Conservation (phyloP, 768 basidiomycete species). For the Boletus sensibilis region DNA sequence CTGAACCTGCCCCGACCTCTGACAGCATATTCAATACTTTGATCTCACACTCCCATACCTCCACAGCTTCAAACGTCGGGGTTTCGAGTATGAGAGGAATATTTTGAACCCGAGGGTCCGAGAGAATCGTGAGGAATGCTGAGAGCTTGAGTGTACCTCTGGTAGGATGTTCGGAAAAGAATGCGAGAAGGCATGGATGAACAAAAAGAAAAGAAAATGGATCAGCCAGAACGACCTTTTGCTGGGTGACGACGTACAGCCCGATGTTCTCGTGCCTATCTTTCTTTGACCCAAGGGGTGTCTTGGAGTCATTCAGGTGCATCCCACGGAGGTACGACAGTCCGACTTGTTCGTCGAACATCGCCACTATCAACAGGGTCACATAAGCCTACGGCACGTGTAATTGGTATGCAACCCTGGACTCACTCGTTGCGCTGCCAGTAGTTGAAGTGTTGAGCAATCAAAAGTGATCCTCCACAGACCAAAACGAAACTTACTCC, state of each 20-base stretch:
- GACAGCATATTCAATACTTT: constrained; percentile 52
- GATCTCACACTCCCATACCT: constrained; percentile 76
- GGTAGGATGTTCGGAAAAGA: background rate
- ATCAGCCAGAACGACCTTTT: background rate
- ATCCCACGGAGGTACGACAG: constrained; percentile 73
- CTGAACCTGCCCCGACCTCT: constrained; percentile 3
- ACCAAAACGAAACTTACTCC: constrained; percentile 46
- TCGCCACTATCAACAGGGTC: constrained; percentile 42
- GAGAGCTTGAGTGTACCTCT: constrained; percentile 68
- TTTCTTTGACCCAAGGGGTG: constrained; percentile 56
- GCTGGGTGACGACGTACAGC: constrained; percentile 46
- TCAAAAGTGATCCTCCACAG: background rate
- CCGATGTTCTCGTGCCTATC: constrained; percentile 88
- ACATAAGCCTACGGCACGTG: background rate
- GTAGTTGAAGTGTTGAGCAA: background rate
- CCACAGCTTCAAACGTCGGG: constrained; percentile 62
- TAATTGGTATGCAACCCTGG: background rate
- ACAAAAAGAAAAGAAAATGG: background rate
- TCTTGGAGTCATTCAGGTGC: constrained; percentile 86
- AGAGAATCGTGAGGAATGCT: constrained; percentile 64
- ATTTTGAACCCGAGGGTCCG: constrained; percentile 61
- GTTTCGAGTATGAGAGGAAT: constrained; percentile 86
- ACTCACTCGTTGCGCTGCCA: constrained; percentile 28
- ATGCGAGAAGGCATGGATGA: background rate
- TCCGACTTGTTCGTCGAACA: constrained; percentile 70